phyloP scores from a whole-genome alignment of 148 eudicot species.

The Diospyros lotus region DNA sequence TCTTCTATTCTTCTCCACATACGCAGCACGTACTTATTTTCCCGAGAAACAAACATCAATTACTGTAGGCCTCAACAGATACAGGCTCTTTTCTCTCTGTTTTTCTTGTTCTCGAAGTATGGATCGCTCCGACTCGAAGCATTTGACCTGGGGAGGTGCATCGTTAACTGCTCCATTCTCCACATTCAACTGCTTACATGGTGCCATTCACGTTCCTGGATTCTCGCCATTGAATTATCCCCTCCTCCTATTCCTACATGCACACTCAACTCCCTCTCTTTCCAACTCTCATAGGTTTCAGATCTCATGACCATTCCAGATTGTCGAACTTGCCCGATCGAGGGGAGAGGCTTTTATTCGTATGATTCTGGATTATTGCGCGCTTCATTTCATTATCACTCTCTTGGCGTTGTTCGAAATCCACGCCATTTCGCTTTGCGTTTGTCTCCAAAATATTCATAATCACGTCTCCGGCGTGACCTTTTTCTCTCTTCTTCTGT shows the following conservation, averaged over 20 bases:
- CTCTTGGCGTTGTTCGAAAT: not conserved
- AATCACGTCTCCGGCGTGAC: constrained; percentile 17
- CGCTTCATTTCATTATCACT: not conserved
- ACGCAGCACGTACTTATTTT: no score
- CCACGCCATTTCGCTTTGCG: constrained; percentile 49
- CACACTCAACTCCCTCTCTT: not conserved
- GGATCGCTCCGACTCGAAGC: constrained; percentile 9
- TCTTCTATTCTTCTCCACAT: no score
- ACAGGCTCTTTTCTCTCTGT: no score
- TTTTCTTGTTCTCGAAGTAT: not conserved
- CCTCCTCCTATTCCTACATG: constrained; percentile 6
- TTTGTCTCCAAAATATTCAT: constrained; percentile 26
- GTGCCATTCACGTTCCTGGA: constrained; percentile 11
- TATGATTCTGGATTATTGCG: not conserved
- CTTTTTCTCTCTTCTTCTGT: constrained; percentile 1
- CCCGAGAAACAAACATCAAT: no score
- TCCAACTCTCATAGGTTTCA: constrained; percentile 9
- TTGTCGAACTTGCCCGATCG: not conserved
- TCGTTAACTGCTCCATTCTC: constrained; percentile 1
- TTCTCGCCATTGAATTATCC: not conserved
- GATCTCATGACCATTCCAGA: constrained; percentile 3
- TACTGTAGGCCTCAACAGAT: no score
- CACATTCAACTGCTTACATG: constrained; percentile 1
- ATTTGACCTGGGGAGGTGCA: constrained; percentile 11
- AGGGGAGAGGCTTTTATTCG: not conserved